Evolutionary conservation across 2,329 filamentous ascomycete genomes (phyloP), one percentile per base, ranked within the genome.

Genomic region (Byssothecium circinans): DNA sequence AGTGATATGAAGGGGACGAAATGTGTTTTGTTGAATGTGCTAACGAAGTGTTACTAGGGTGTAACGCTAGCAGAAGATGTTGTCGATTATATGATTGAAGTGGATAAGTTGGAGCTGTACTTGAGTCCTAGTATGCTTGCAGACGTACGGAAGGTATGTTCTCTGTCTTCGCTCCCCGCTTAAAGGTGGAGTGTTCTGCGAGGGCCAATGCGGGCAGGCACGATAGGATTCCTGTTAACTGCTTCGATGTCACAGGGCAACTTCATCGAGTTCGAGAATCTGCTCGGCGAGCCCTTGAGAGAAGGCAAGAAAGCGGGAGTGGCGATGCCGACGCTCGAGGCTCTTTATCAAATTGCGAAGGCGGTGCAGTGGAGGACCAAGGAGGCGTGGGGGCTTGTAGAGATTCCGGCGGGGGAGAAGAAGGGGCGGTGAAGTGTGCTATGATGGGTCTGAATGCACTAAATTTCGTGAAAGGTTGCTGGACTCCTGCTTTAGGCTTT

Each of bases 271-370:
- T 74, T 76, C 39, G 80, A 83, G 59, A 81, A 77, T 51, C 73
- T 83, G 29, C 62, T 83, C 3, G 80, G 80, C 1, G 81, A 83
- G 66, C 79, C 80, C n/a, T 50, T 83, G 37, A 67, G 77, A 2
- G 80, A 79, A 54, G 81, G 75, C 0, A 73, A 74, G 52, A 61
- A 60, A 25, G 62, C 69, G 0, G 79, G 79, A 1, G 78, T 83
- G 2, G 48, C 67, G 1, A 78, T 77, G 66, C 79, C 80, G 0
- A 79, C 74, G 14, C 61, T 83, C 25, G 65, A 68, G 45, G 70
- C 75, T 6, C 53, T 83, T 1, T 82, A 81, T 56, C 68, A 71
- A 2, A 57, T 81, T 23, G 66, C 78, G 8, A 74, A 74, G 56
- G 74, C 71, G 0, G 63, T 81, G 23, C 80, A 82, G 61, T 74